Evolutionary conservation across 1,139 yeast species (phyloP), one percentile per base, ranked within the genome.

Genomic region (Pichia sp.): DNA sequence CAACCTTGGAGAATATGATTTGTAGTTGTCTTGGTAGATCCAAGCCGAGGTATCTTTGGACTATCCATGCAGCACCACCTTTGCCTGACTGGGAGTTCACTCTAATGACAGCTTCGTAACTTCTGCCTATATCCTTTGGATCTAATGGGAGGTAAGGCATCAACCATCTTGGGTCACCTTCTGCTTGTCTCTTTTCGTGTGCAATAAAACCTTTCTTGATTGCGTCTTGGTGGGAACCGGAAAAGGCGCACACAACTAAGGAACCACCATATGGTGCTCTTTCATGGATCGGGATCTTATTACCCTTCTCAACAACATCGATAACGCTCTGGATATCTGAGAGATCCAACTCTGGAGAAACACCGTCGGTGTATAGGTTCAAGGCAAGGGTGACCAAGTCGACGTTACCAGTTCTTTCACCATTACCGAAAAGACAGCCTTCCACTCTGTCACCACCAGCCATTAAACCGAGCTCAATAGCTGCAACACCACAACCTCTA

Each of bases 51-150:
- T 87, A 80, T 69, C 96, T 84, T 67, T 90, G 80, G 65, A 93
- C 86, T 62, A 93, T 89, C 97, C 98, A 93, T 40, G 98, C 96
- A 38, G 98, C 96, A 70, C 98, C 98, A 69, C 98, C 98, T 75
- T 93, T 93, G 67, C 99, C 99, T 29, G 96, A 87, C 76, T 93
- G 98, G 13, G 97, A 90, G 76, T 93, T 93, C 71, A 93, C 98
- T 72, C 99, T 84, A 68, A 93, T 93, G 61, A 93, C 95, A 43
- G 98, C 98, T 75, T 93, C 99, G 73, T 93, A 93, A 60, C 87
- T 92, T 75, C 98, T 85, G 60, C 98, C 98, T 63, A 93, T 87
- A 72, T 93, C 98, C 70, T 85, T 80, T 64, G 99, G 98, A 73
- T 93, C 98, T 71, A 93, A 80, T 56, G 99, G 98, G 68, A 93